Percentiles rank a stretch among this genome's conserved stretches.
These are phyloP conservation scores for Castanopsis chinensis DNA, from an alignment of 306 rosid species.

Conservation along the genomic window DNA sequence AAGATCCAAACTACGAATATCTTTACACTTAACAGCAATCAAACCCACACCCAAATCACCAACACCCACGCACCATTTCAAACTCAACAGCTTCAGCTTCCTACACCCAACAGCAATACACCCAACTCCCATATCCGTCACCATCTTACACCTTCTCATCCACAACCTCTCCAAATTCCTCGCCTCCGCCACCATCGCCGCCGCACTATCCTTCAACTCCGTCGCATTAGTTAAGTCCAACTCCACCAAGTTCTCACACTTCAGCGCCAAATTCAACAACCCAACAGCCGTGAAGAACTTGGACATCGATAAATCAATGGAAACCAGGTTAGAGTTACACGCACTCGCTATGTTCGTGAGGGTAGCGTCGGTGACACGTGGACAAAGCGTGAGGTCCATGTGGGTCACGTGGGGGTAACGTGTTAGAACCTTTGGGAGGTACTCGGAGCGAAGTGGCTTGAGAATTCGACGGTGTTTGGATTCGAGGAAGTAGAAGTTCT, in stretches of 20 bases:
- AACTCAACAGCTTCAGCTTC: slow-evolving; percentile 58
- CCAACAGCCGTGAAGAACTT: slow-evolving; percentile 60
- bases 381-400: slow-evolving; percentile 71
- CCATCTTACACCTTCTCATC: slow-evolving; percentile 69
- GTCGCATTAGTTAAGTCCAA: slow-evolving; percentile 80
- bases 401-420: slow-evolving; percentile 45
- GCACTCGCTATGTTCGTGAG: slow-evolving; percentile 41
- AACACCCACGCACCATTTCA: slow-evolving; percentile 87
- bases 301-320: slow-evolving; percentile 77
- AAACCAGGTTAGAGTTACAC: slow-evolving; percentile 37
- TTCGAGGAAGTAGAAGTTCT: slow-evolving; percentile 55
- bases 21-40: slow-evolving; percentile 80
- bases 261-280: slow-evolving; percentile 34
- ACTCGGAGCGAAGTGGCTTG: slow-evolving; percentile 63
- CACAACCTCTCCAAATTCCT: slow-evolving; percentile 68
- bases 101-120: slow-evolving; percentile 91
- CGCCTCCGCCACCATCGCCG: slow-evolving; percentile 68
- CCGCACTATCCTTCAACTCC: slow-evolving; percentile 61
- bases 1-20: slow-evolving; percentile 68
- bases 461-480: slow-evolving; percentile 68
- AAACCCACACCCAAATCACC: slow-evolving; percentile 83
- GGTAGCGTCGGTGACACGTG: slow-evolving; percentile 48
- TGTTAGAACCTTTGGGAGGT: slow-evolving; percentile 40
- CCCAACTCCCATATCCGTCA: slow-evolving; percentile 90
- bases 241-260: slow-evolving; percentile 62